Evolutionary conservation across 495 filamentous ascomycete species (phyloP).

Genomic region (Pyrenula aspistea): DNA sequence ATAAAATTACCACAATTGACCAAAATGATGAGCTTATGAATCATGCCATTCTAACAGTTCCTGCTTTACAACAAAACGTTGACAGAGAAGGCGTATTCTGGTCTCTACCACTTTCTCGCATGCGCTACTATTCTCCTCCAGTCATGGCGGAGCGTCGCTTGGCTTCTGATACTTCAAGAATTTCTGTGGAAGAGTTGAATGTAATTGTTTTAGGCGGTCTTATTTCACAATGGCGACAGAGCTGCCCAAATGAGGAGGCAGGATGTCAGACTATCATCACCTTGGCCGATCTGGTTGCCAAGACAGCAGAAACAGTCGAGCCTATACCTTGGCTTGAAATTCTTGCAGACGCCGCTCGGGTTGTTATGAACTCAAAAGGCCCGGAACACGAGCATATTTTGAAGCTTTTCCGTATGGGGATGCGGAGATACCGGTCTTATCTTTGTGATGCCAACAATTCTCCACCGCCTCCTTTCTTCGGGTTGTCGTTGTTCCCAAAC

Average conservation of each 20-base stretch:
- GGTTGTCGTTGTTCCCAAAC: background rate
- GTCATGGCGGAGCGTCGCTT: constrained; percentile 1
- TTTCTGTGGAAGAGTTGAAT: background rate
- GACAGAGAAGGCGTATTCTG: constrained; percentile 5
- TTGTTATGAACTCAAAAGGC: background rate
- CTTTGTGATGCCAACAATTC: background rate
- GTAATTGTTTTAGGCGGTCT: background rate
- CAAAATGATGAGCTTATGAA: constrained; percentile 15
- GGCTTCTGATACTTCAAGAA: background rate
- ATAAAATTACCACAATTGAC: background rate
- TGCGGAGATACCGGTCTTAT: background rate
- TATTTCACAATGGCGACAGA: background rate
- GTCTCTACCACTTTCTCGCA: constrained; percentile 6
- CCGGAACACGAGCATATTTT: background rate
- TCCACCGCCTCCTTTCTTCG: background rate
- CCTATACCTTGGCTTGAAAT: background rate
- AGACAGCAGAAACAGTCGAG: no score
- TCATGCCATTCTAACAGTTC: constrained; percentile 12
- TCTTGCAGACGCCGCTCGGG: background rate
- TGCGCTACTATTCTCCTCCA: constrained; percentile 6
- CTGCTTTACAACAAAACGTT: constrained; percentile 8
- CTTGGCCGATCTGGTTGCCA: background rate
- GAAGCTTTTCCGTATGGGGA: background rate
- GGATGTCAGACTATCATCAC: background rate
- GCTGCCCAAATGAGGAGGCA: background rate